Conservation (phyloP, 2,329 filamentous ascomycete genomes). For the Aspergillus versicolor region DNA sequence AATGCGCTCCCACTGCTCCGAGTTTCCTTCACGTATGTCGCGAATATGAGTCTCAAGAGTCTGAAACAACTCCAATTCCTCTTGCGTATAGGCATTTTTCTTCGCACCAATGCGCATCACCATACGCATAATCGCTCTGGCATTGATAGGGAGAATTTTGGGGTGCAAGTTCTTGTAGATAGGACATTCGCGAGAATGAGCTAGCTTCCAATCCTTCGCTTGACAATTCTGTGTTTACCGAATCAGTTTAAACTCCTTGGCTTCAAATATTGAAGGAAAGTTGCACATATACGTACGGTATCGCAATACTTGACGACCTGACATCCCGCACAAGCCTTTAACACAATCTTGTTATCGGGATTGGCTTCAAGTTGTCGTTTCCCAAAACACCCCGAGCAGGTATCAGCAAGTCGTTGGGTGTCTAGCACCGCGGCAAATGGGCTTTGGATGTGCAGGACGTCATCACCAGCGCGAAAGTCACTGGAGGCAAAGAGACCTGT, state of each 20-base stretch:
- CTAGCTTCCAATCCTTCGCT: conserved; percentile 56
- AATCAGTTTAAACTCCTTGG: background rate
- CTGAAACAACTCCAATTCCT: conserved; percentile 45
- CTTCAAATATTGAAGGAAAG: background rate
- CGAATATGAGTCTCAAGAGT: conserved; percentile 50
- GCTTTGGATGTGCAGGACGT: conserved; percentile 50
- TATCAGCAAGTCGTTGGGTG: conserved; percentile 50
- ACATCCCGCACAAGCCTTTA: conserved; percentile 60
- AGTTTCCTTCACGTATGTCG: conserved; percentile 44
- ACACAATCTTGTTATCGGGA: conserved; percentile 9
- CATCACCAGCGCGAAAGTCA: conserved; percentile 49
- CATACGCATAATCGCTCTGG: conserved; percentile 56
- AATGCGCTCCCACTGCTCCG: conserved; percentile 49
- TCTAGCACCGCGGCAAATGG: conserved; percentile 58
- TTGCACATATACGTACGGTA: conserved; percentile 45
- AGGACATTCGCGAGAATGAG: conserved; percentile 61
- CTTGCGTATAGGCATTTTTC: conserved; percentile 35
- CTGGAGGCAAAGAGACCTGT: conserved; percentile 56
- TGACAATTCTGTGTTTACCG: conserved; percentile 53
- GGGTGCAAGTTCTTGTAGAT: conserved; percentile 49
- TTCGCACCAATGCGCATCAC: conserved; percentile 39
- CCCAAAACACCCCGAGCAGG: conserved; percentile 59
- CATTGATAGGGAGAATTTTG: conserved; percentile 53
- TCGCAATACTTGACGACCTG: conserved; percentile 60
- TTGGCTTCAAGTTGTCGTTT: conserved; percentile 30